These are phyloP conservation scores for Pyrus hybrid DNA, from an alignment of 331 rosid genomes.

Conservation along the genomic window DNA sequence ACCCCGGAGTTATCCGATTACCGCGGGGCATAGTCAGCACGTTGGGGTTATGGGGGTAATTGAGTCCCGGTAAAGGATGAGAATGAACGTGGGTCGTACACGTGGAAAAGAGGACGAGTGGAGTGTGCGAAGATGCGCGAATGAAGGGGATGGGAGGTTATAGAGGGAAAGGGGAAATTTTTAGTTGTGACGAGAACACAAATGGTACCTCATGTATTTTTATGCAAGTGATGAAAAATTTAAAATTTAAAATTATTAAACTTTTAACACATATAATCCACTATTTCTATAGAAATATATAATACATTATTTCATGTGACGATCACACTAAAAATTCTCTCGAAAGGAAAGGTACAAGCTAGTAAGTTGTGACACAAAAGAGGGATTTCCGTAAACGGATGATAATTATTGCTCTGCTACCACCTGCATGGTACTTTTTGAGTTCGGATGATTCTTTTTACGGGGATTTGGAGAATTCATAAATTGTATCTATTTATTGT, in stretches of 20 bases:
- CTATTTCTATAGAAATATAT: no score
- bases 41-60: constrained; percentile 3
- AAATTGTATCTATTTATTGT: fast-evolving
- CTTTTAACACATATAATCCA: no score
- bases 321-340: no score
- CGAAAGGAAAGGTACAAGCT: background rate
- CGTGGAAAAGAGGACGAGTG: constrained; percentile 23
- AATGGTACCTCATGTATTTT: no score
- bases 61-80: background rate
- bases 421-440: no score
- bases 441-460: fast-evolving
- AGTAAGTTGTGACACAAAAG: background rate
- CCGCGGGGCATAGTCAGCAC: background rate
- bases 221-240: no score
- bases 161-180: background rate
- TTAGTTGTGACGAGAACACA: no score
- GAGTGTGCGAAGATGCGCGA: background rate
- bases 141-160: background rate
- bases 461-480: fast-evolving
- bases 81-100: constrained; percentile 22
- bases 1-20: background rate
- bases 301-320: no score
- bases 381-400: constrained; percentile 4
- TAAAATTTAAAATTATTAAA: no score
- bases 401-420: constrained; percentile 16